Evolutionary conservation across 768 basidiomycete species (phyloP).

Genomic region (Podaxis sp.): DNA sequence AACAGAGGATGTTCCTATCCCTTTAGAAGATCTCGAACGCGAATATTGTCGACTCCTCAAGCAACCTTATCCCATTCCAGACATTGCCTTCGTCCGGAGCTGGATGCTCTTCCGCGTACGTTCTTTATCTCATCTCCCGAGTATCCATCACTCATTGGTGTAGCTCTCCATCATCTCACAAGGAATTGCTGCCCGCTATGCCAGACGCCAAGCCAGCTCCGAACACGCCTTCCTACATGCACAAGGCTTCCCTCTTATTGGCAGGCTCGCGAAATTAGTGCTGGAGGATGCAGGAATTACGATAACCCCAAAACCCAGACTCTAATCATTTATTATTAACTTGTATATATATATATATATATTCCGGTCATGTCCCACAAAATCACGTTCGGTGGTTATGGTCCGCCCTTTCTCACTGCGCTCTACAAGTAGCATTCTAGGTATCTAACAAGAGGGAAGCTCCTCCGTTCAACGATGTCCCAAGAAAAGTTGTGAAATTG

Average conservation of each 20-base stretch:
- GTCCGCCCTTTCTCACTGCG: too few relatives aligned
- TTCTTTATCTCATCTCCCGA: slow-evolving; percentile 8
- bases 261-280: slow-evolving; percentile 54
- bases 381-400: too few relatives aligned
- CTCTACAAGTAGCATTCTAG: too few relatives aligned
- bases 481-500: background rate
- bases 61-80: slow-evolving; percentile 69
- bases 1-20: slow-evolving; percentile 50
- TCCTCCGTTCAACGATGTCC: background rate
- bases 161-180: slow-evolving; percentile 77
- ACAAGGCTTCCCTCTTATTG: slow-evolving; percentile 54
- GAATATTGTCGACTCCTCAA: slow-evolving; percentile 71
- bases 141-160: background rate
- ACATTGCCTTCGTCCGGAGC: slow-evolving; percentile 77
- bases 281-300: slow-evolving; percentile 50
- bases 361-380: too few relatives aligned
- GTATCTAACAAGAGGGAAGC: background rate
- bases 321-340: slow-evolving; percentile 16
- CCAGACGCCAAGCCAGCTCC: slow-evolving; percentile 85
- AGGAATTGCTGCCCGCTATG: slow-evolving; percentile 85
- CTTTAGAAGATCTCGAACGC: slow-evolving; percentile 68
- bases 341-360: background rate
- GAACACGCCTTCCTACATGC: slow-evolving; percentile 56
- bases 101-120: slow-evolving; percentile 83
- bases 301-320: slow-evolving; percentile 25